These are phyloP conservation scores for Debaryomyces nepalensis DNA, from an alignment of 1,139 yeast genomes.

Conservation along the genomic window DNA sequence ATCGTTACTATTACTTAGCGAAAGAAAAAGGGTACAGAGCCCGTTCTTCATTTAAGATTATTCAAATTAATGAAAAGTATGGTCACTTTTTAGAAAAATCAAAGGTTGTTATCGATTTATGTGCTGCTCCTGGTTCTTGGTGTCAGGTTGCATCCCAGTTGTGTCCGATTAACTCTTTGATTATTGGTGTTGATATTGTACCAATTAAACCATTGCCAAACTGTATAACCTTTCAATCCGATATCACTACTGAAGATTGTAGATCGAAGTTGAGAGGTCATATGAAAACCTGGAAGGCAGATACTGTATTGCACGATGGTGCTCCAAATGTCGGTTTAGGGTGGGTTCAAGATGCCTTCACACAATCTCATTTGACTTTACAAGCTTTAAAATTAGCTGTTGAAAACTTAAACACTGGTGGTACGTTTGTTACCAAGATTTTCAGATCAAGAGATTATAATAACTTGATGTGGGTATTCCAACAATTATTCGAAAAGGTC, in stretches of 20 bases:
- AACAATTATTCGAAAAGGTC: constrained; percentile 91
- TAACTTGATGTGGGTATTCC: constrained; percentile 95
- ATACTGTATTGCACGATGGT: constrained; percentile 98
- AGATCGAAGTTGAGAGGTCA: constrained; percentile 91
- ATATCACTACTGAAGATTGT: constrained; percentile 97
- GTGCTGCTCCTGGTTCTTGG: constrained; percentile 99
- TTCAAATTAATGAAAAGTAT: constrained; percentile 94
- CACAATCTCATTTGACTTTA: constrained; percentile 93
- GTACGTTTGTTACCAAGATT: constrained; percentile 95
- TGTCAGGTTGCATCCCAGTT: constrained; percentile 96
- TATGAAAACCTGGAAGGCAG: constrained; percentile 99
- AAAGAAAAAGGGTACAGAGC: constrained; percentile 99
- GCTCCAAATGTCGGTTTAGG: constrained; percentile 99
- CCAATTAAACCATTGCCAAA: constrained; percentile 95
- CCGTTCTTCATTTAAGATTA: constrained; percentile 94
- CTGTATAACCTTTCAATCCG: constrained; percentile 92
- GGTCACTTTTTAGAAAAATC: constrained; percentile 95
- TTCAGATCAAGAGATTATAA: constrained; percentile 98
- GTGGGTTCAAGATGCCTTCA: constrained; percentile 99
- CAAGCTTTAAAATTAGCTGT: constrained; percentile 93
- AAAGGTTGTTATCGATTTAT: constrained; percentile 95
- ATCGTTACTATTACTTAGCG: constrained; percentile 92
- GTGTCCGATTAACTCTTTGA: constrained; percentile 90
- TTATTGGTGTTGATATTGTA: constrained; percentile 97
- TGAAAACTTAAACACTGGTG: constrained; percentile 90